Evolutionary conservation across 1,284 basidiomycete genomes (phyloP).

Genomic region (Tylopilus orsonianus): DNA sequence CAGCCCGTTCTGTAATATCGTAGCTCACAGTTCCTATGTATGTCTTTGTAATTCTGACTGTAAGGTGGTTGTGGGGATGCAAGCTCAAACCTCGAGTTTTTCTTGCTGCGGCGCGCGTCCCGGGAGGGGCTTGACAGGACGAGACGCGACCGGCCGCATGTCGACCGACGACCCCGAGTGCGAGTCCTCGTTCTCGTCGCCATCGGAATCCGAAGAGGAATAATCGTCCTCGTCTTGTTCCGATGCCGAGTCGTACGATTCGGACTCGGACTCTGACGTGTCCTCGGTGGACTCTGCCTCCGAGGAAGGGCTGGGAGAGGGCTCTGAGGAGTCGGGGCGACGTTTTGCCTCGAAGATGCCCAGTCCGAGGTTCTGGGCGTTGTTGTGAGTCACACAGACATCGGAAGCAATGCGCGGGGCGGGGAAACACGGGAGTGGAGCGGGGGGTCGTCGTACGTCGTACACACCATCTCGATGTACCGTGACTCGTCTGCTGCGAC

Average conservation of each 20-base stretch:
- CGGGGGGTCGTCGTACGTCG: neutral
- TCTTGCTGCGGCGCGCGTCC: slow-evolving; percentile 28
- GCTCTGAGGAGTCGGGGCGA: neutral
- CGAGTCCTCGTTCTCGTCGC: slow-evolving; percentile 32
- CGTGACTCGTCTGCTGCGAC: slow-evolving; percentile 42
- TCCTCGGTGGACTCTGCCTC: slow-evolving; percentile 11
- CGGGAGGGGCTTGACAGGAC: slow-evolving; percentile 44
- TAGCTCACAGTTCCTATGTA: neutral
- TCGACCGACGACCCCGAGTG: slow-evolving; percentile 33
- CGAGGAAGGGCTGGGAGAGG: slow-evolving; percentile 5
- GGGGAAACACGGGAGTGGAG: neutral
- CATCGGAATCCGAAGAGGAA: slow-evolving; percentile 25
- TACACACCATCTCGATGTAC: slow-evolving; percentile 67
- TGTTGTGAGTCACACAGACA: slow-evolving; percentile 3
- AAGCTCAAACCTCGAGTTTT: slow-evolving; percentile 16
- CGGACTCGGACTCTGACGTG: slow-evolving; percentile 12
- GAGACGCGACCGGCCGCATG: slow-evolving; percentile 38
- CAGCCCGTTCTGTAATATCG: slow-evolving; percentile 5
- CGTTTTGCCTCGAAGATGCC: slow-evolving; percentile 54
- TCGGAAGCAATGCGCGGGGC: neutral
- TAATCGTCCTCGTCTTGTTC: slow-evolving; percentile 22
- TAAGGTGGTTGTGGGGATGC: neutral
- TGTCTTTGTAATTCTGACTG: neutral
- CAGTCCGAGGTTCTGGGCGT: slow-evolving; percentile 58
- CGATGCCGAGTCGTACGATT: slow-evolving; percentile 19